Evolutionary conservation across 2,329 filamentous ascomycete species (phyloP).

Genomic region (Trichoderma simmonsii): DNA sequence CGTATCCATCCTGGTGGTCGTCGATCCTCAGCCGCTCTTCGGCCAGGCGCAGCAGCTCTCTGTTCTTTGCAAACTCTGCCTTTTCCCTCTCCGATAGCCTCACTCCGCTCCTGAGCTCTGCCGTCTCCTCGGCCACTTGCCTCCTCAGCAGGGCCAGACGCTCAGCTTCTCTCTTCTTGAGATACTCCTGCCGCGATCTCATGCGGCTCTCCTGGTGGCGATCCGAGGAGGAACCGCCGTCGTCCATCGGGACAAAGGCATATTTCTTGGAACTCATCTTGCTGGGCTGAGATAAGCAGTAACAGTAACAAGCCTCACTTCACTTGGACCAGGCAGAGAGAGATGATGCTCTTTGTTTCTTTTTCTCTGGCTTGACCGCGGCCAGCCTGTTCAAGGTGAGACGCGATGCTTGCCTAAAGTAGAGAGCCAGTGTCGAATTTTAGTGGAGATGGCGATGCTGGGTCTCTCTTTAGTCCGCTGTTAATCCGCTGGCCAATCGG

Average conservation of each 20-base stretch:
- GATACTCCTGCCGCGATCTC: constrained; percentile 84
- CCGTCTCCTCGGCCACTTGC: constrained; percentile 85
- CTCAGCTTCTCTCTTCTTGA: constrained; percentile 88
- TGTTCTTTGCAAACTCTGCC: constrained; percentile 83
- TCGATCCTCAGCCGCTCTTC: constrained; percentile 86
- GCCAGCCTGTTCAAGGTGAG: constrained; percentile 10
- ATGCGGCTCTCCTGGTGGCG: constrained; percentile 51
- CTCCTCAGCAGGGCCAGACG: constrained; percentile 80
- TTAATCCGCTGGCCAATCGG: constrained; percentile 26
- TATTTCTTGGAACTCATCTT: constrained; percentile 59
- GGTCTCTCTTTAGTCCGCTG: not conserved
- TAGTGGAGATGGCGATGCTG: not conserved
- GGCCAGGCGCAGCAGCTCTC: constrained; percentile 75
- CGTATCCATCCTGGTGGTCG: constrained; percentile 87
- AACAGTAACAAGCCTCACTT: not conserved
- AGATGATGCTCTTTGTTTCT: not conserved
- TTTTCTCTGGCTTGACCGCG: not conserved
- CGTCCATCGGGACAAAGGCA: constrained; percentile 65
- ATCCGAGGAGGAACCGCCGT: constrained; percentile 44
- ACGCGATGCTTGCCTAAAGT: constrained; percentile 12
- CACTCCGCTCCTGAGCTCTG: constrained; percentile 73
- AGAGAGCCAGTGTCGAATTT: constrained; percentile 4
- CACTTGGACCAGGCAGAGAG: not conserved
- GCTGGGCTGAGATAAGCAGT: not conserved
- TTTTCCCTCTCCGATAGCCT: constrained; percentile 74